Percentiles rank a stretch among this genome's conserved stretches.
Evolutionary conservation across 352 stramenopile genomes (phyloP).

Genomic region (Pythium oligandrum): DNA sequence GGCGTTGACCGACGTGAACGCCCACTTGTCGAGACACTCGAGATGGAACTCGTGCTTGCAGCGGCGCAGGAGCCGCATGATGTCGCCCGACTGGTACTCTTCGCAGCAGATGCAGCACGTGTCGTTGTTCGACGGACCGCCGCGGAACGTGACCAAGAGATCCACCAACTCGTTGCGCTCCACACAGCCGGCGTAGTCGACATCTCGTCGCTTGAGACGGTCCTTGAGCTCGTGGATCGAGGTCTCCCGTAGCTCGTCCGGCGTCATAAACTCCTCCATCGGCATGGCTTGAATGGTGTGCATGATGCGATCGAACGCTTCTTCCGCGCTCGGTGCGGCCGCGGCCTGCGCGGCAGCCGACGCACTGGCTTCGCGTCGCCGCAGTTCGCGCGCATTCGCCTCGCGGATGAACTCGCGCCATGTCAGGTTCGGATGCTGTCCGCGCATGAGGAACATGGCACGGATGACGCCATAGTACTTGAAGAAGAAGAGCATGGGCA

Average conservation of each 20-base stretch:
- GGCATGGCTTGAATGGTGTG: slow-evolving; percentile 79
- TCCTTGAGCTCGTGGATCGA: slow-evolving; percentile 71
- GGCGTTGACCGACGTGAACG: slow-evolving; percentile 69
- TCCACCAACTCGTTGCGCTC: slow-evolving; percentile 72
- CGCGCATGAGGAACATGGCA: slow-evolving; percentile 30
- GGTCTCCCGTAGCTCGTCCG: slow-evolving; percentile 43
- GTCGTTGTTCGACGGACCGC: slow-evolving; percentile 78
- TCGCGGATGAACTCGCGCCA: slow-evolving; percentile 58
- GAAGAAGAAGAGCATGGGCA: slow-evolving; percentile 49
- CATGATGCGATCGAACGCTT: slow-evolving; percentile 69
- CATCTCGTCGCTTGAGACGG: slow-evolving; percentile 58
- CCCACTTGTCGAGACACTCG: slow-evolving; percentile 87
- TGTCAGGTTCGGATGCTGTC: slow-evolving; percentile 42
- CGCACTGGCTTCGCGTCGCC: slow-evolving; percentile 26
- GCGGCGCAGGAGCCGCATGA: slow-evolving; percentile 68
- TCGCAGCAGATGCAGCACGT: slow-evolving; percentile 88
- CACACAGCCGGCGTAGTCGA: slow-evolving; percentile 53
- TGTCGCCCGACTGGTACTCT: slow-evolving; percentile 73
- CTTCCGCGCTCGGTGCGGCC: slow-evolving; percentile 23
- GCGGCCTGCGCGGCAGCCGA: slow-evolving; percentile 32
- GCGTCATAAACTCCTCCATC: slow-evolving; percentile 71
- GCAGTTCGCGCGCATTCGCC: slow-evolving; percentile 38
- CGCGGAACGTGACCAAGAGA: slow-evolving; percentile 63
- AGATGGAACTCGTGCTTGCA: slow-evolving; percentile 88
- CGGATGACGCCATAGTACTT: slow-evolving; percentile 55